Conservation (phyloP, 805 yeast species). For the Cyberlindnera misumaiensis region DNA sequence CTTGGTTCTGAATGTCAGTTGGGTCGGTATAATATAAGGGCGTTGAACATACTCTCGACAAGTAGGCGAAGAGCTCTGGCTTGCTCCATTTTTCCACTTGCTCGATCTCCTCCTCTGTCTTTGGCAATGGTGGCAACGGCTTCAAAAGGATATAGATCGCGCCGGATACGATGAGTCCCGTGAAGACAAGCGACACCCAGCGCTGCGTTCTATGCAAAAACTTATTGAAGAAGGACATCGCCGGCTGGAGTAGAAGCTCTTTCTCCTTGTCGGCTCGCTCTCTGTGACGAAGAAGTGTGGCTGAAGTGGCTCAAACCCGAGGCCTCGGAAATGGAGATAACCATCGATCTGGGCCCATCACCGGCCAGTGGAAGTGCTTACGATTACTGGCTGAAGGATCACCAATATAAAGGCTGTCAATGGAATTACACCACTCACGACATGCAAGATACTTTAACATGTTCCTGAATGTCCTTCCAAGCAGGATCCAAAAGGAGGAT, state of each 20-base stretch:
- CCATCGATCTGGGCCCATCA: no score
- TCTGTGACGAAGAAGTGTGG: no score
- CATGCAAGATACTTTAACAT: constrained; percentile 40
- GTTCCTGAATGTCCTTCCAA: constrained; percentile 49
- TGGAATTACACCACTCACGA: constrained; percentile 6
- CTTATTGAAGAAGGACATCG: constrained; percentile 10
- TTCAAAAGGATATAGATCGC: constrained; percentile 10
- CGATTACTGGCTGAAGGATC: no score
- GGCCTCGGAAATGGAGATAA: no score
- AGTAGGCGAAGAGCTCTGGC: constrained; percentile 9
- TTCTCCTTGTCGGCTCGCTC: no score
- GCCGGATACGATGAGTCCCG: constrained; percentile 12
- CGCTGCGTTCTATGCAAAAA: constrained; percentile 6
- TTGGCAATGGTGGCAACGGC: constrained; percentile 9
- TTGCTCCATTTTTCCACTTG: constrained; percentile 10
- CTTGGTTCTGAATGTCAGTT: constrained; percentile 10
- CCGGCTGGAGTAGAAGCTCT: no score
- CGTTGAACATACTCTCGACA: constrained; percentile 8
- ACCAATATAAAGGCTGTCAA: no score
- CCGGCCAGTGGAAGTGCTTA: no score
- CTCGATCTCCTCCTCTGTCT: constrained; percentile 8
- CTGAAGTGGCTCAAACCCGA: no score
- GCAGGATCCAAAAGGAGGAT: constrained; percentile 53
- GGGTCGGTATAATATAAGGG: background rate
- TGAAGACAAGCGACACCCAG: constrained; percentile 9